These are phyloP conservation scores for Saccharomycopsis olivae DNA, from an alignment of 805 yeast genomes.

Conservation along the genomic window DNA sequence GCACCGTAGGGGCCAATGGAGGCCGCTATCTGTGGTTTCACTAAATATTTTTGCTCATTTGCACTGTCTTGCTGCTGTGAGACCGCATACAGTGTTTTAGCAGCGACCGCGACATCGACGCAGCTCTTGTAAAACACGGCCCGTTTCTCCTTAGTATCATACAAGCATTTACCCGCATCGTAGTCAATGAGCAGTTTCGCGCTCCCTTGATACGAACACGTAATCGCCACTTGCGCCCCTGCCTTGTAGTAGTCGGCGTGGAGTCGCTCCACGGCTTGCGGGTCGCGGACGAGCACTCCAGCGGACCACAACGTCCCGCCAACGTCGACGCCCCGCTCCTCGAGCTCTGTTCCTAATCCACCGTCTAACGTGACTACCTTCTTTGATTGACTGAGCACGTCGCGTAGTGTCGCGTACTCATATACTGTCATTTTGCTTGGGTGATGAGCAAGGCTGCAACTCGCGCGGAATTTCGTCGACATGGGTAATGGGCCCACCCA, in stretches of 20 bases:
- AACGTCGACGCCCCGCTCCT: constrained; percentile 34
- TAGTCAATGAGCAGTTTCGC: constrained; percentile 4
- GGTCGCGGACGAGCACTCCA: constrained; percentile 34
- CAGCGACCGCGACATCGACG: constrained; percentile 20
- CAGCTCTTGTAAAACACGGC: constrained; percentile 20
- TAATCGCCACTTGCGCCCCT: constrained; percentile 46
- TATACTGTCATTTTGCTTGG: no score
- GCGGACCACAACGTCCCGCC: constrained; percentile 55
- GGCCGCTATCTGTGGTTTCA: constrained; percentile 31
- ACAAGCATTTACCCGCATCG: not conserved
- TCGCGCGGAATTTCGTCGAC: no score
- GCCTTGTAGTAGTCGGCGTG: constrained; percentile 40
- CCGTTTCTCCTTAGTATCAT: not conserved
- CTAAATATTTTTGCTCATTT: not conserved
- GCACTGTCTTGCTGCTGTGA: not conserved
- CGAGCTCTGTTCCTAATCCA: constrained; percentile 56
- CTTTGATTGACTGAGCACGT: not conserved
- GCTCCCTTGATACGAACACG: constrained; percentile 46
- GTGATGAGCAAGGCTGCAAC: no score
- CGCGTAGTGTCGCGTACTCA: not conserved
- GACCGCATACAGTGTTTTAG: no score
- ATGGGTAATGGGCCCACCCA: no score
- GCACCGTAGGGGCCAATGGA: constrained; percentile 77
- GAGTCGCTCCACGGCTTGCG: constrained; percentile 34
- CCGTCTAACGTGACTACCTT: constrained; percentile 36